Evolutionary conservation across 805 yeast species (phyloP).

Genomic region (Suhomyces vadensis): DNA sequence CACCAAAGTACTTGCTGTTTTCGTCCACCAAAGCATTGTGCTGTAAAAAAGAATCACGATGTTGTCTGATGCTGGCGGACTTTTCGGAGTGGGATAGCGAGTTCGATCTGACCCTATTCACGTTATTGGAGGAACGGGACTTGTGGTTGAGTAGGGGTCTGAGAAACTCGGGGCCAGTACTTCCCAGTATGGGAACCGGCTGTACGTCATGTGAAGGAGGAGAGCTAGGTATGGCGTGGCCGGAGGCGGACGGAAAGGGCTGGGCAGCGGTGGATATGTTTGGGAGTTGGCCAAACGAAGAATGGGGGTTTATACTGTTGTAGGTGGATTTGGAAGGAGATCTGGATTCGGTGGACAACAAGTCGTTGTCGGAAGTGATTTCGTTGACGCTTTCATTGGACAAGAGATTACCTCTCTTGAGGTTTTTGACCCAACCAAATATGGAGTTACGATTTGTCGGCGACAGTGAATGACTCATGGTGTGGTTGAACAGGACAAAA

Average conservation of each 20-base stretch:
- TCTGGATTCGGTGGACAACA: constrained; percentile 16
- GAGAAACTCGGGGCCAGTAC: constrained; percentile 25
- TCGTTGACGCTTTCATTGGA: constrained; percentile 43
- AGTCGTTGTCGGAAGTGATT: constrained; percentile 20
- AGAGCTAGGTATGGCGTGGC: too few relatives aligned
- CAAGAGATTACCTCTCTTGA: constrained; percentile 36
- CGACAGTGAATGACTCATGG: constrained; percentile 40
- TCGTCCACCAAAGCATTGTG: constrained; percentile 45
- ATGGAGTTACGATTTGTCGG: constrained; percentile 41
- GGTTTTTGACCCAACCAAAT: constrained; percentile 48
- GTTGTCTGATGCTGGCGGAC: constrained; percentile 42
- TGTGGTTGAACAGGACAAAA: too few relatives aligned
- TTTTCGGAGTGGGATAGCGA: constrained; percentile 29
- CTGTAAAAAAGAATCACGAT: constrained; percentile 51
- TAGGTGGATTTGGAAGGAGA: constrained; percentile 15
- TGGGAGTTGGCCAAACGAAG: background rate
- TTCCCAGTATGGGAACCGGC: constrained; percentile 3
- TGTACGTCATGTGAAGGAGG: constrained; percentile 9
- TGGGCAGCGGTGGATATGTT: background rate
- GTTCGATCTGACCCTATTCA: constrained; percentile 41
- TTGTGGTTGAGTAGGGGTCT: constrained; percentile 53
- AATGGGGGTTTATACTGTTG: constrained; percentile 3
- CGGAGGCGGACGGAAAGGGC: constrained; percentile 8
- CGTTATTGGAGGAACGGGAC: constrained; percentile 51
- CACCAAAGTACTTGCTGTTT: constrained; percentile 72